Conservation (phyloP, 495 filamentous ascomycete genomes). For the Penicillium alfredii region DNA sequence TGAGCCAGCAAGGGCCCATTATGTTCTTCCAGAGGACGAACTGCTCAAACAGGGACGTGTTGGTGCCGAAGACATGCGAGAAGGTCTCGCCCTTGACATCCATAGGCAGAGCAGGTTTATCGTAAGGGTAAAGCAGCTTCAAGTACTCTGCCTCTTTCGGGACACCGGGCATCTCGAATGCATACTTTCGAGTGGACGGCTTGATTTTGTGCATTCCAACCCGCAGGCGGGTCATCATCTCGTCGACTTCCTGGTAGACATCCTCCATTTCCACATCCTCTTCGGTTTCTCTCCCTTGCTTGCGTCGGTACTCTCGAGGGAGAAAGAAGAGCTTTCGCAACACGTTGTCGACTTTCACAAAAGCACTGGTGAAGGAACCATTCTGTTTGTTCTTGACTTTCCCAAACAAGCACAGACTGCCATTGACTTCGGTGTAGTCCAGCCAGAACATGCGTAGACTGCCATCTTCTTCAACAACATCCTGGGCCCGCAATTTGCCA, state of each 20-base stretch:
- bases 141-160: conserved; percentile 87
- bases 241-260: conserved; percentile 82
- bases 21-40: conserved; percentile 98
- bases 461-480: conserved; percentile 85
- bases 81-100: conserved; percentile 80
- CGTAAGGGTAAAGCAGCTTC: conserved; percentile 89
- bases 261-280: conserved; percentile 85
- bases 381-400: conserved; percentile 90
- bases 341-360: conserved; percentile 94
- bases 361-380: conserved; percentile 76
- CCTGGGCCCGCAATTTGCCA: conserved; percentile 74
- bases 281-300: conserved; percentile 59
- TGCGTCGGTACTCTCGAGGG: conserved; percentile 65
- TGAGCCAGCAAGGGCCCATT: conserved; percentile 97
- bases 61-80: conserved; percentile 89
- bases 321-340: conserved; percentile 89
- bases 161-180: conserved; percentile 83
- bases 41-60: conserved; percentile 92
- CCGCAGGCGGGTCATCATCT: conserved; percentile 73
- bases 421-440: conserved; percentile 91
- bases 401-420: conserved; percentile 87
- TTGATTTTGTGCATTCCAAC: conserved; percentile 93
- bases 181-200: conserved; percentile 81
- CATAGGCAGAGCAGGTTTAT: conserved; percentile 62
- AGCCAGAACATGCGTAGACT: conserved; percentile 94